phyloP scores from a whole-genome alignment of 2,329 filamentous ascomycete genomes.

The Penicillium oxalicum region DNA sequence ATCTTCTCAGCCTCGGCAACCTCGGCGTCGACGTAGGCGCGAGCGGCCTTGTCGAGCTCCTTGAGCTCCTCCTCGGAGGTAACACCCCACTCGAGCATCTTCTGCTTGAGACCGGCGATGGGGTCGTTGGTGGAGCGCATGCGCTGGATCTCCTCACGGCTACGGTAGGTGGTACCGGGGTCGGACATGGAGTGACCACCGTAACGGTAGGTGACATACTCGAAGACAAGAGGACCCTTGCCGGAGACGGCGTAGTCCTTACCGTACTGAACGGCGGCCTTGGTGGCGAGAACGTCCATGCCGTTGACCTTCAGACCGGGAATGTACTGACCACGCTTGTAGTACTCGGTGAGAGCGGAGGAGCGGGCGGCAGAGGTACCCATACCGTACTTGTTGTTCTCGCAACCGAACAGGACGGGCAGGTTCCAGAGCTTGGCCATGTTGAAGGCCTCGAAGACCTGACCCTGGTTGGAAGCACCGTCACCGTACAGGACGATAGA shows the following conservation, averaged over 20 bases:
- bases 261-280: conserved; percentile 89
- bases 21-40: conserved; percentile 78
- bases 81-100: conserved; percentile 93
- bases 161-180: conserved; percentile 97
- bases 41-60: conserved; percentile 88
- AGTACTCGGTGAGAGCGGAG: conserved; percentile 96
- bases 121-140: conserved; percentile 99
- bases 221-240: conserved; percentile 90
- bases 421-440: conserved; percentile 99
- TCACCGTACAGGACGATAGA: conserved; percentile 92
- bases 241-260: conserved; percentile 78
- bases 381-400: conserved; percentile 99
- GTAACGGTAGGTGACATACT: conserved; percentile 99
- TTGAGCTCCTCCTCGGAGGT: conserved; percentile 93
- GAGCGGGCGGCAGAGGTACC: conserved; percentile 92
- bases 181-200: conserved; percentile 99
- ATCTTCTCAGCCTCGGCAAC: conserved; percentile 87
- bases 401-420: conserved; percentile 91
- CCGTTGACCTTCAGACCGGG: conserved; percentile 99
- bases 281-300: conserved; percentile 98
- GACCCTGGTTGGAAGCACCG: conserved; percentile 96
- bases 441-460: conserved; percentile 99
- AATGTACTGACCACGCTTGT: conserved; percentile 99
- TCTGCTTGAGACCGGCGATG: conserved; percentile 96
- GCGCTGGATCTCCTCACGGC: conserved; percentile 97